Percentiles rank a stretch among this genome's conserved stretches.
These are phyloP conservation scores for Albatrellus ellisii DNA, from an alignment of 768 basidiomycete species.

Conservation along the genomic window DNA sequence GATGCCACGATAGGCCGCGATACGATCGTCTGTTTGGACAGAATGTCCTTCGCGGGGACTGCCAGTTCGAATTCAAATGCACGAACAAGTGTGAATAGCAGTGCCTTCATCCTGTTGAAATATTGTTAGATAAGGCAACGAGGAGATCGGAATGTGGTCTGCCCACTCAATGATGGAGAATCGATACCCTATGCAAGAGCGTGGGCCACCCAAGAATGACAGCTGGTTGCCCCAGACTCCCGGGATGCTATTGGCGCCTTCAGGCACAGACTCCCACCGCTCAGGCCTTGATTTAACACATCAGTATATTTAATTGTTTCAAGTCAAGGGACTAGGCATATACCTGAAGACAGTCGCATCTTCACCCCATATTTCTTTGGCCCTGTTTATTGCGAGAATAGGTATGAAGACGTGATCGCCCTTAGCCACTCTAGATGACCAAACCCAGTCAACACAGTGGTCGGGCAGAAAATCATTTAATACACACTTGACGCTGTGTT, in stretches of 20 bases:
- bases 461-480: too few relatives aligned
- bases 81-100: constrained; percentile 11
- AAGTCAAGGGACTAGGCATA: background rate
- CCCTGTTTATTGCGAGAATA: constrained; percentile 19
- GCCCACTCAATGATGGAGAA: constrained; percentile 16
- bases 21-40: background rate
- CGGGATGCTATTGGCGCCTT: constrained; percentile 12
- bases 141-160: background rate
- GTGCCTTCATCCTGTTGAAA: constrained; percentile 7
- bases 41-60: background rate
- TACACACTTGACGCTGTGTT: constrained; percentile 10
- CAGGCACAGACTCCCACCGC: constrained; percentile 15
- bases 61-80: constrained; percentile 8
- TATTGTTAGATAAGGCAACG: too few relatives aligned
- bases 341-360: constrained; percentile 25
- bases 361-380: constrained; percentile 22
- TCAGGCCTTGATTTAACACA: constrained; percentile 16
- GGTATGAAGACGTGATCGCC: constrained; percentile 20
- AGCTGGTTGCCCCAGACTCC: constrained; percentile 15
- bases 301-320: background rate
- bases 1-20: constrained; percentile 1
- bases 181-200: constrained; percentile 18
- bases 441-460: background rate
- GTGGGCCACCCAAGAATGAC: constrained; percentile 19
- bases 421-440: constrained; percentile 10